These are phyloP conservation scores for Boletellus ananas DNA, from an alignment of 768 basidiomycete genomes.

Conservation along the genomic window DNA sequence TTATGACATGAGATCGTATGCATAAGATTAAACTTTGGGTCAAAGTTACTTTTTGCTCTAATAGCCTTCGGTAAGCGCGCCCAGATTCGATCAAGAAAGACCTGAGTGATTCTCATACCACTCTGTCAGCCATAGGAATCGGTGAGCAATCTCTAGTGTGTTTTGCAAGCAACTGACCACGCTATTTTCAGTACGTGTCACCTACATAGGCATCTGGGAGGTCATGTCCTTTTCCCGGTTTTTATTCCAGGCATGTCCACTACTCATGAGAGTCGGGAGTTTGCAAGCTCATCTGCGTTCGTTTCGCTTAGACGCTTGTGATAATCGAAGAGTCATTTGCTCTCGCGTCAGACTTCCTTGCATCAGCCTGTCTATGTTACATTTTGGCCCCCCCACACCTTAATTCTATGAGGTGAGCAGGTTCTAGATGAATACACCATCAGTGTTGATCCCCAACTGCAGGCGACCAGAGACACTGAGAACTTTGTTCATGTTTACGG, in stretches of 20 bases:
- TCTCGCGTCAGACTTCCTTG: slow-evolving; percentile 13
- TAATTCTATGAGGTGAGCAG: slow-evolving; percentile 5
- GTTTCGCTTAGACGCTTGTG: slow-evolving; percentile 2
- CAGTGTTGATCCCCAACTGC: background rate
- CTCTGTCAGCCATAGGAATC: slow-evolving; percentile 2
- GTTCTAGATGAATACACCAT: background rate
- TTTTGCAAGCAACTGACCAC: slow-evolving; percentile 4
- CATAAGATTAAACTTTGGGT: background rate
- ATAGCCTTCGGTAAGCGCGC: slow-evolving; percentile 9
- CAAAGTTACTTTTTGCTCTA: slow-evolving; percentile 9
- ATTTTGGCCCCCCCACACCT: slow-evolving; percentile 9
- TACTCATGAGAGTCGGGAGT: background rate
- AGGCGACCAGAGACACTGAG: slow-evolving; percentile 13
- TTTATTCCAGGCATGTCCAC: slow-evolving; percentile 10
- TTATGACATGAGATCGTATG: background rate
- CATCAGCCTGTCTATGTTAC: slow-evolving; percentile 12
- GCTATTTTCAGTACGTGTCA: slow-evolving; percentile 7
- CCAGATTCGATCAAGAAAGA: background rate
- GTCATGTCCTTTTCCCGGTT: background rate
- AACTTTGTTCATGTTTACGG: slow-evolving; percentile 13
- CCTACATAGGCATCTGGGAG: slow-evolving; percentile 8
- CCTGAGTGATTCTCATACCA: background rate
- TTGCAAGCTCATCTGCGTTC: background rate
- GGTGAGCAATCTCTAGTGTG: background rate
- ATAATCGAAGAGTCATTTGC: slow-evolving; percentile 13